Evolutionary conservation across 2,329 filamentous ascomycete species (phyloP).

Genomic region (Fusarium sp.): DNA sequence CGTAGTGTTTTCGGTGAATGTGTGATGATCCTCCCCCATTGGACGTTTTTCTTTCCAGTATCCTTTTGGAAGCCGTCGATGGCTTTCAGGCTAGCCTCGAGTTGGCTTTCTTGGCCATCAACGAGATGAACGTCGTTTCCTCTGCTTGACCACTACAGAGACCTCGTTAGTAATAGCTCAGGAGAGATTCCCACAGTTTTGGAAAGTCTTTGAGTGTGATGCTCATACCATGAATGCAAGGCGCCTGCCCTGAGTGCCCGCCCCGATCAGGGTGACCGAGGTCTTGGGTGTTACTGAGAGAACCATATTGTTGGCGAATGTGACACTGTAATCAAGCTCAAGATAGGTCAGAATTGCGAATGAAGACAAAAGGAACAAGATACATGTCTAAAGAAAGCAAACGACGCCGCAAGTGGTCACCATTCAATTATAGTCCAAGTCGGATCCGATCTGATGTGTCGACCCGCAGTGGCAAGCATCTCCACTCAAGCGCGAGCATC

Average conservation of each 20-base stretch:
- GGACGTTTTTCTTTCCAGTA: not conserved
- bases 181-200: accelerated
- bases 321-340: not conserved
- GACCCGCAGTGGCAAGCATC: constrained; percentile 21
- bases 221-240: constrained; percentile 47
- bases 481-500: not conserved
- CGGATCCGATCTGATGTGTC: constrained; percentile 23
- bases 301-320: constrained; percentile 16
- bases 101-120: constrained; percentile 42
- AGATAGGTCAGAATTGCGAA: not conserved
- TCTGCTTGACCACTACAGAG: constrained; percentile 46
- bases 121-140: constrained; percentile 47
- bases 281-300: constrained; percentile 18
- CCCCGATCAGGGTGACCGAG: constrained; percentile 45
- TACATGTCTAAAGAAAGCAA: not conserved
- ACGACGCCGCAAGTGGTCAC: not conserved
- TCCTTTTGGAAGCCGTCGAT: constrained; percentile 40
- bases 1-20: constrained; percentile 31
- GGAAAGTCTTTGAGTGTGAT: too few species aligned
- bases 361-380: not conserved
- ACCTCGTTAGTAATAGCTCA: not conserved
- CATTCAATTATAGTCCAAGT: not conserved
- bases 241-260: constrained; percentile 47
- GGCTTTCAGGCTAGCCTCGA: constrained; percentile 43
- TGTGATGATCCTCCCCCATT: constrained; percentile 40